Conservation (phyloP, 805 yeast species). For the Ogataea parapolymorpha region DNA sequence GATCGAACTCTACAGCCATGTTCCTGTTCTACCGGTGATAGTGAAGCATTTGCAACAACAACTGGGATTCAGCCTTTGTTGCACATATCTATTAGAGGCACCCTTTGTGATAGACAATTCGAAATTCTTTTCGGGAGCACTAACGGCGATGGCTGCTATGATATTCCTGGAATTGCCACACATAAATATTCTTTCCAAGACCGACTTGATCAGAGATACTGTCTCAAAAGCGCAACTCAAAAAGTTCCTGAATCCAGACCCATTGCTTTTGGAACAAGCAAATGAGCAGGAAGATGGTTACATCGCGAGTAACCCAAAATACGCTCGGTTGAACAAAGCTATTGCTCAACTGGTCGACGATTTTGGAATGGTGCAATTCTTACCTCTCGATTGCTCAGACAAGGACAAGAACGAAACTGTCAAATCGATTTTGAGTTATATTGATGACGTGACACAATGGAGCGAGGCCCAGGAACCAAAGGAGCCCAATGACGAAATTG, state of each 20-base stretch:
- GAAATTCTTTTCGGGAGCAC: conserved; percentile 92
- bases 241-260: conserved; percentile 88
- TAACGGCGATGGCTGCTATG: conserved; percentile 98
- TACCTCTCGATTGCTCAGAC: conserved; percentile 73
- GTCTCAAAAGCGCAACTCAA: conserved; percentile 74
- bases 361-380: conserved; percentile 97
- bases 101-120: conserved; percentile 88
- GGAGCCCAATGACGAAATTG: conserved; percentile 80
- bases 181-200: conserved; percentile 80
- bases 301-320: conserved; percentile 47
- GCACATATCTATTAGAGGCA: conserved; percentile 88
- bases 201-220: conserved; percentile 81
- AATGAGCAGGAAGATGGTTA: conserved; percentile 28
- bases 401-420: conserved; percentile 67
- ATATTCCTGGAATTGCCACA: conserved; percentile 92
- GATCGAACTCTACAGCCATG: conserved; percentile 89
- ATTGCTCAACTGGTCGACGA: conserved; percentile 93
- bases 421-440: conserved; percentile 79
- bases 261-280: conserved; percentile 59
- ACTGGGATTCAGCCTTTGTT: conserved; percentile 84
- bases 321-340: conserved; percentile 66
- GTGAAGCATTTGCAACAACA: conserved; percentile 79
- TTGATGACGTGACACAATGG: conserved; percentile 98
- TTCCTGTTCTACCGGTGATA: conserved; percentile 87
- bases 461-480: conserved; percentile 94